Evolutionary conservation across 2,329 filamentous ascomycete genomes (phyloP), one percentile per base, ranked within the genome.

Genomic region (Hypoxylon sp.): DNA sequence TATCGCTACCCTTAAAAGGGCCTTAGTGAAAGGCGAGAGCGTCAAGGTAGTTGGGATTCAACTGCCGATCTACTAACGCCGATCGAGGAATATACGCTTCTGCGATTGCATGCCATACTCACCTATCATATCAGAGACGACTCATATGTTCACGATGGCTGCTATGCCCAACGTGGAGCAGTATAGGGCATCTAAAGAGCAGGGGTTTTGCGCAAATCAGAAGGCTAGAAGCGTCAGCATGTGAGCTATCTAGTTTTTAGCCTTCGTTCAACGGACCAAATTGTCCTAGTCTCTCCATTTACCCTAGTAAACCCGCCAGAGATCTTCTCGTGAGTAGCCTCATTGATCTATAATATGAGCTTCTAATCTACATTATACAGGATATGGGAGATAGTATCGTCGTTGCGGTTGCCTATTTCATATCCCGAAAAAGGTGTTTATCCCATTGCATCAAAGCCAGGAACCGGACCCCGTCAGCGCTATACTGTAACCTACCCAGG

Each of bases 381-480:
- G 11, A 37, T 5, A 37, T 14, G 7, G 17, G 25, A 56, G 25
- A 44, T 25, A 44, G 40, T 37, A 25, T 44, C 53, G 22, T 56
- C n/a, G 14, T 20, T 10, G 27, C 17, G 22, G 14, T 56, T 56
- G 42, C 14, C 17, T 44, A 31, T 17, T 44, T 17, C 44, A 27
- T 56, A 8, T 44, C 22, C 30, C 22, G 5, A 56, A 27, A 27
- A 27, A 10, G 53, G 42, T 20, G 42, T 42, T 44, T 25, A 11
- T n/a, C 42, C 22, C 8, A 44, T 8, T 56, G n/a, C 30, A 44
- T 37, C 35, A 56, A 44, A 27, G 54, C 40, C 54, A 48, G 54
- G 54, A n/a, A 57, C 54, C 30, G 13, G 54, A 40, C 33, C 31
- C 54, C n/a, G 20, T 57, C 10, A 33, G 37, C 40, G 17, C 53